Evolutionary conservation across 23 red algal species (phyloP).

Genomic region (Agarophyton chilense): DNA sequence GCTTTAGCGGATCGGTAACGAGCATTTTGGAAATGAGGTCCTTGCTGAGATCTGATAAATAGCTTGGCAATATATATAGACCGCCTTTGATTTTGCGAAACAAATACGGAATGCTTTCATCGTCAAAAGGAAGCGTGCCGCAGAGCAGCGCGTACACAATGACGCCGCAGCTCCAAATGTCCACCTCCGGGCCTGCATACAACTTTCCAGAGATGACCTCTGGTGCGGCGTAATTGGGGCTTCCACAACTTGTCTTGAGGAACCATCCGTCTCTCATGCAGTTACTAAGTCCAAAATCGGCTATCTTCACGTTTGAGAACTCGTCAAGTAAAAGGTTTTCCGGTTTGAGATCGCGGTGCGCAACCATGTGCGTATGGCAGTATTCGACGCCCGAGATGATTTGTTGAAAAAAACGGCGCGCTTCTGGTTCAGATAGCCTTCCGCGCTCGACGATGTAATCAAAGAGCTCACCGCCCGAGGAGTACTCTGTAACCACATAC

Average conservation of each 20-base stretch:
- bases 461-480: conserved; percentile 93
- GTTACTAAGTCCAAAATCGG: conserved; percentile 98
- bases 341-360: conserved; percentile 97
- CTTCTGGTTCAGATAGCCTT: conserved; percentile 89
- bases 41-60: conserved; percentile 78
- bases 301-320: conserved; percentile 95
- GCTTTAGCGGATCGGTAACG: conserved; percentile 84
- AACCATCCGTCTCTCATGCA: conserved; percentile 95
- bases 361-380: conserved; percentile 98
- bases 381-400: conserved; percentile 97
- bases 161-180: conserved; percentile 97
- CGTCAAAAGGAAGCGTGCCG: conserved; percentile 97
- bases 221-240: conserved; percentile 97
- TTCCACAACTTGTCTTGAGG: conserved; percentile 92
- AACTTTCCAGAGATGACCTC: conserved; percentile 98
- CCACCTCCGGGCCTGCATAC: conserved; percentile 97
- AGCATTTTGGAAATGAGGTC: conserved; percentile 97
- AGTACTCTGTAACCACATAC: conserved; percentile 94
- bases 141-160: conserved; percentile 97
- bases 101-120: conserved; percentile 94
- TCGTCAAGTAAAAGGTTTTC: conserved; percentile 97
- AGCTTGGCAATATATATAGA: conserved; percentile 88
- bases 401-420: conserved; percentile 97
- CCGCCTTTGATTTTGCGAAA: conserved; percentile 98
- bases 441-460: conserved; percentile 98